Base-by-base conservation (phyloP, 2,329 filamentous ascomycete genomes). In the Penicillium sp. region DNA sequence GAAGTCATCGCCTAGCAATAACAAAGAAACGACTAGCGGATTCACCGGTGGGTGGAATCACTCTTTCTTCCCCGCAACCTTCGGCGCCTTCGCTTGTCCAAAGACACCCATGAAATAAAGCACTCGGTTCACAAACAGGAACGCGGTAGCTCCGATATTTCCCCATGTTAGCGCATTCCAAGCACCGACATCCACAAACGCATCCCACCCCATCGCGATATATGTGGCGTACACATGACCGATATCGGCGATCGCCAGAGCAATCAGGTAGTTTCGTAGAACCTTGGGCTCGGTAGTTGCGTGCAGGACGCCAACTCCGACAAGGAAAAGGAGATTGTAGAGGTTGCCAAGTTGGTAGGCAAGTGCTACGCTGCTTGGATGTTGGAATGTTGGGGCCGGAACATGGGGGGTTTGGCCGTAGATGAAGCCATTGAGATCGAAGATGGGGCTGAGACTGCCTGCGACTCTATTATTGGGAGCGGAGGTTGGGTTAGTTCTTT, bases 111-210 rank as follows among this genome's bases (percentile, higher is more conserved):
- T 55, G 6, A 90, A 74, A 69, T 88, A 89, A 16, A 80, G 75
- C 19, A 81, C 76, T 44, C 87, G 79, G 55, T 82, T 82, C 26
- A 82, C 53, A 54, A 85, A 85, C 29, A 90, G 74, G 53, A 85
- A 83, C 0, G 73, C 83, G 26, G 88, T 91, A 50, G 82, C 80
- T 8, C 82, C 87, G 60, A 92, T 80, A 66, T 92, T 92, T 3
- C 89, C 89, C 85, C 86, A 90, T n/a, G 86, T 83, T 78, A 88
- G 83, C 33, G 82, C 77, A 70, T 90, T 91, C 89, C 89, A 92
- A 23, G 72, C 75, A 4, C 67, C 73, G 11, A 88, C 73, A 62
- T 85, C 80, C 45, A 83, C 60, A 47, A 84, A 80, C 33, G 75
- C 75, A 10, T 83, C 78, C 68, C 77, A 78, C 9, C 86, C 88